phyloP scores from a whole-genome alignment of 768 basidiomycete genomes.

The Hirschioporus abietinus region DNA sequence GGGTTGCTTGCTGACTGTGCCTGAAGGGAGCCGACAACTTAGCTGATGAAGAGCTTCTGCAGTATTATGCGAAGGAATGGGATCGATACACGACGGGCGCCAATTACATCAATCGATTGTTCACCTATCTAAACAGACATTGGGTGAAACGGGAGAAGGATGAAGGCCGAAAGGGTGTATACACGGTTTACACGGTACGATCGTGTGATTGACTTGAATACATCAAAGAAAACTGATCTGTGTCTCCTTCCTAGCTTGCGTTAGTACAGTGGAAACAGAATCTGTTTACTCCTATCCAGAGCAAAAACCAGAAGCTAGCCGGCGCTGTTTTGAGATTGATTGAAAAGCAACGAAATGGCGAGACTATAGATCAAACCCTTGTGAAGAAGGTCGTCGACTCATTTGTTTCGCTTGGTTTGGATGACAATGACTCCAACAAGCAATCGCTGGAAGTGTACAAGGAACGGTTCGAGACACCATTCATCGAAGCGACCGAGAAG shows the following conservation, averaged over 20 bases:
- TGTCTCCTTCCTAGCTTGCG: conserved; percentile 55
- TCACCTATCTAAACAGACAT: conserved; percentile 97
- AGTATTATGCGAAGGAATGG: conserved; percentile 93
- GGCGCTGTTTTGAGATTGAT: conserved; percentile 85
- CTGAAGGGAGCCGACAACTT: conserved; percentile 69
- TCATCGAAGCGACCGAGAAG: conserved; percentile 82
- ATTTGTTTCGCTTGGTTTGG: conserved; percentile 90
- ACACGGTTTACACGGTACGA: conserved; percentile 91
- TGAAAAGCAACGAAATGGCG: conserved; percentile 91
- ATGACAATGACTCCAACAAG: conserved; percentile 88
- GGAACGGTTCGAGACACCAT: conserved; percentile 84
- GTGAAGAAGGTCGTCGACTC: conserved; percentile 95
- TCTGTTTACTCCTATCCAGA: conserved; percentile 86
- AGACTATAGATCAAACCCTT: conserved; percentile 86
- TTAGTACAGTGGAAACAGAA: conserved; percentile 94
- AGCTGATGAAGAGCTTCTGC: conserved; percentile 82
- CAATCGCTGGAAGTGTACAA: conserved; percentile 91
- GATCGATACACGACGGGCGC: conserved; percentile 95
- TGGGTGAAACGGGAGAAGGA: conserved; percentile 99
- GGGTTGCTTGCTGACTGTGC: conserved; percentile 20
- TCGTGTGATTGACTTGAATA: not conserved
- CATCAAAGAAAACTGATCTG: not conserved
- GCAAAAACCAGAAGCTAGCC: conserved; percentile 75
- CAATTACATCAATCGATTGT: conserved; percentile 94
- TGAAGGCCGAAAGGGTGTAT: conserved; percentile 92